Evolutionary conservation across 2,329 filamentous ascomycete genomes (phyloP).

Genomic region (Claviceps africana): DNA sequence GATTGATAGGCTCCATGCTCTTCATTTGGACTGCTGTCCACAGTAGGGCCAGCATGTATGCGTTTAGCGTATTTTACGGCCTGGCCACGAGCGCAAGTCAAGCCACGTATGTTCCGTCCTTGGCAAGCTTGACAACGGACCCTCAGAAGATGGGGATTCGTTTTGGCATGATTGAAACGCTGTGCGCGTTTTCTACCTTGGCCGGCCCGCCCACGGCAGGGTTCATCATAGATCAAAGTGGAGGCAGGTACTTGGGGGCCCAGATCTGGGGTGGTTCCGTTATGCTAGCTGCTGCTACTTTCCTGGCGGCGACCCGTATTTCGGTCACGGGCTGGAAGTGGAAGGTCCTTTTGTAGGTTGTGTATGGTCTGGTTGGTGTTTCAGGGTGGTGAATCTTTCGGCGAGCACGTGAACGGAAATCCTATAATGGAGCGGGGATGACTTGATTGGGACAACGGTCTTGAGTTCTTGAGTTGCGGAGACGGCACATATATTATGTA

Average conservation of each 20-base stretch:
- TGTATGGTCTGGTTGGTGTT: constrained; percentile 10
- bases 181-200: constrained; percentile 27
- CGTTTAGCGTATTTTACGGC: constrained; percentile 30
- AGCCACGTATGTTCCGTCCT: not conserved
- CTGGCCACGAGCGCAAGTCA: constrained; percentile 22
- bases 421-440: not conserved
- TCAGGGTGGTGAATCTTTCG: not conserved
- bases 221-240: constrained; percentile 27
- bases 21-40: constrained; percentile 42
- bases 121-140: constrained; percentile 22
- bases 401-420: not conserved
- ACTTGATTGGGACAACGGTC: not conserved
- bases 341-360: constrained; percentile 7
- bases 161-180: constrained; percentile 31
- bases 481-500: no score
- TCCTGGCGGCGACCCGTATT: constrained; percentile 19
- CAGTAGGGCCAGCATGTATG: constrained; percentile 25
- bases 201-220: constrained; percentile 31
- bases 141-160: constrained; percentile 30
- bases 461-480: not conserved
- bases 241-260: constrained; percentile 27
- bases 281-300: constrained; percentile 20
- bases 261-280: constrained; percentile 33
- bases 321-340: constrained; percentile 23
- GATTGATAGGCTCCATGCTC: constrained; percentile 31